Base-by-base conservation (phyloP, 2,329 filamentous ascomycete species). In the Sarocladium oryzae region DNA sequence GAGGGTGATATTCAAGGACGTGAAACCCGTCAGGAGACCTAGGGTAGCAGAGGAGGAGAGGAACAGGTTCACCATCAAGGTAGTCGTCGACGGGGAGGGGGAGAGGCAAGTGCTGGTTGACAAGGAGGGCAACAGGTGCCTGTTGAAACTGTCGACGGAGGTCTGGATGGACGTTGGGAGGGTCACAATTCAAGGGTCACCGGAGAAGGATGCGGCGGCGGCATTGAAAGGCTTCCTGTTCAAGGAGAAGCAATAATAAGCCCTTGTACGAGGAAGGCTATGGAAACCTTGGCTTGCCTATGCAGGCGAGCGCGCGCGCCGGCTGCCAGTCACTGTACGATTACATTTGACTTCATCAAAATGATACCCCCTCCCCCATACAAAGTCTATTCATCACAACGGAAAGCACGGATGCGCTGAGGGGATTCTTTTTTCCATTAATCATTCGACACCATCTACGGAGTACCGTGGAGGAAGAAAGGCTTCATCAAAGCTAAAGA, bases 1-100 rank as follows among this genome's bases (percentile, higher is more conserved):
- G 43, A 21, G 43, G 20, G 26, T 48, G 26, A 33, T 48, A 24
- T 48, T 48, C 43, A 48, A 48, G 16, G 43, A 48, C 18, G 26
- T 48, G 7, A 23, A 26, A 18, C 5, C 26, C 6, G 26, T 32
- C 16, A n/a, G 43, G 5, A 10, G 18, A 16, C 43, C 26, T 9
- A 16, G 13, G 15, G 43, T 20, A 26, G 21, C 13, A n/a, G 40
- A 28, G 13, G 9, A 26, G 6, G 21, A 16, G 21, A 24, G 26
- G 21, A 24, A 43, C 10, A 43, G 15, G 23, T 18, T 9, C 16
- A 11, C 26, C 21, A 26, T 43, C 5, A 43, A 16, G 40, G 28
- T 30, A 30, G 7, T 26, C 8, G n/a, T 9, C 20, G 28, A 33
- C 6, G 28, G 28, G 4, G 26, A 33, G 43, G n/a, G n/a, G n/a